Evolutionary conservation across 352 stramenopile genomes (phyloP), one percentile per base, ranked within the genome.

Genomic region (Globisporangium cystogenes): DNA sequence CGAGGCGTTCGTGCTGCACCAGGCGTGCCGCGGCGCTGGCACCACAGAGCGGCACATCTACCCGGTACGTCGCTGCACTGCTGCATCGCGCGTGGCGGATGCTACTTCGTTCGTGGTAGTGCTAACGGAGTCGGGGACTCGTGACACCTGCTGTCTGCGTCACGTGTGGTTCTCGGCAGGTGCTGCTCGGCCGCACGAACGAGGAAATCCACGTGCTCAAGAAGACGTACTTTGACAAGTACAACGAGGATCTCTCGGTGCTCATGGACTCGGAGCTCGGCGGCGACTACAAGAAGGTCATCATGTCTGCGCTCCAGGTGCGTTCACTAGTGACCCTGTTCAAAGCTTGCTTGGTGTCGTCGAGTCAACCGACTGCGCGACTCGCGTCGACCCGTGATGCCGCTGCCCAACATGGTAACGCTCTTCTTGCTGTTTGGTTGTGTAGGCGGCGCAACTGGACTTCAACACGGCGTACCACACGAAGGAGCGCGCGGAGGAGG

Each of bases 121-220:
- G n/a, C n/a, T n/a, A n/a, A n/a, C n/a, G n/a, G n/a, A n/a, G n/a
- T n/a, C n/a, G n/a, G n/a, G n/a, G n/a, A n/a, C n/a, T n/a, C n/a
- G n/a, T n/a, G n/a, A n/a, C n/a, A n/a, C n/a, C n/a, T n/a, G n/a
- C n/a, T n/a, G n/a, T n/a, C n/a, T n/a, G n/a, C n/a, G n/a, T n/a
- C n/a, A n/a, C 27, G 18, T 35, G 29, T 54, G 16, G 31, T 16
- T 46, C 54, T 29, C 18, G 39, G 21, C 35, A 88, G 77, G 80
- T 92, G 26, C 37, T 92, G 7, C 46, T 87, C 26, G 78, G 78
- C n/a, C 76, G 81, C 62, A 84, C 74, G 18, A 82, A 84, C 47
- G 70, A 86, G 29, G 82, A 92, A 59, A 59, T 92, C 33, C 69
- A 70, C 29, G 75, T 90, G 65, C 68, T 92, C 44, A 86, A 85